A percentile compares a stretch with the other conserved stretches of the same genome.
These are phyloP conservation scores for Aspergillus steynii DNA, from an alignment of 495 filamentous ascomycete species.

Conservation along the genomic window DNA sequence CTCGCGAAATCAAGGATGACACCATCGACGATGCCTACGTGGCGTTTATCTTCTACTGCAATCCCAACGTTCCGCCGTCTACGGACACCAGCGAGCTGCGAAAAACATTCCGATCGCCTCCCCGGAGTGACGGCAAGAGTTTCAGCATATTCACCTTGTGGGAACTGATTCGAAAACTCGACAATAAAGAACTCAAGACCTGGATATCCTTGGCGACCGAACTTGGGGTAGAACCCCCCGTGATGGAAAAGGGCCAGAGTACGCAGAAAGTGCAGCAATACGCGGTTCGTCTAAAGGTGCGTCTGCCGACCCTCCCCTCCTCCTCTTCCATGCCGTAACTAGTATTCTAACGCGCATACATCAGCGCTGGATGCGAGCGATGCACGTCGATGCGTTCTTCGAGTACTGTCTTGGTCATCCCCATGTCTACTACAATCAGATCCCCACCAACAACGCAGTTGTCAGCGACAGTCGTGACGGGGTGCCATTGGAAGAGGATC, in stretches of 20 bases:
- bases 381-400: constrained; percentile 97
- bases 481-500: constrained; percentile 86
- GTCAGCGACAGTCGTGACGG: constrained; percentile 76
- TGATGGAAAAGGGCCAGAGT: constrained; percentile 82
- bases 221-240: constrained; percentile 87
- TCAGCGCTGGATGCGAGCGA: constrained; percentile 96
- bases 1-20: constrained; percentile 66
- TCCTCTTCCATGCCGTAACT: neutral
- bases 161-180: constrained; percentile 78
- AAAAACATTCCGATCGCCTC: constrained; percentile 79
- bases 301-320: constrained; percentile 14
- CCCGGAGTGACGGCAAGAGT: constrained; percentile 88
- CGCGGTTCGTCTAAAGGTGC: constrained; percentile 87
- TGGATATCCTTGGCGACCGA: constrained; percentile 91
- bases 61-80: constrained; percentile 70
- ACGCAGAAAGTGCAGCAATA: constrained; percentile 98
- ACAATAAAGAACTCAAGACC: constrained; percentile 89
- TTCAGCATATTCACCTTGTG: constrained; percentile 85
- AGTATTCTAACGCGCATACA: constrained; percentile 12
- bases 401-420: constrained; percentile 81
- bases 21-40: constrained; percentile 88
- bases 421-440: constrained; percentile 81
- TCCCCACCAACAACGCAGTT: constrained; percentile 63
- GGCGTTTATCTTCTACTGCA: constrained; percentile 88
- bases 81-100: constrained; percentile 72